Evolutionary conservation across 192 early-diverging fungal species (phyloP).

Genomic region (Entomortierella parvispora): DNA sequence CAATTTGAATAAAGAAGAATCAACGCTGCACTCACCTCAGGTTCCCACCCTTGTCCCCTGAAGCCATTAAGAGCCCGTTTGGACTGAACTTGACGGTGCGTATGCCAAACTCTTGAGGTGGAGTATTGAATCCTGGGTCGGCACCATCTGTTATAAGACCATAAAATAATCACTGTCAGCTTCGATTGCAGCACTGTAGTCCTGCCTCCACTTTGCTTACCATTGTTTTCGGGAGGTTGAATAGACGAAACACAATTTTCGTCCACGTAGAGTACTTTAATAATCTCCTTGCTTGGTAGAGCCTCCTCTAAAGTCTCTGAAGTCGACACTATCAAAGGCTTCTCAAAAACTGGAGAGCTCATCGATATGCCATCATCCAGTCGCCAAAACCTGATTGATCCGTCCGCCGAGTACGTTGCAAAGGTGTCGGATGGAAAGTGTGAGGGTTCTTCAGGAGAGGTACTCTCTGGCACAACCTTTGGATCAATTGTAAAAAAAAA

Average conservation of each 20-base stretch:
- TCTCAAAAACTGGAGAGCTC: background rate
- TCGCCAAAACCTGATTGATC: constrained; percentile 85
- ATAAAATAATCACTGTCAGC: background rate
- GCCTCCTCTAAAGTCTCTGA: background rate
- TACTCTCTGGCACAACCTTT: constrained; percentile 54
- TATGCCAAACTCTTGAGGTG: constrained; percentile 68
- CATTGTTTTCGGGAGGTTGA: constrained; percentile 21
- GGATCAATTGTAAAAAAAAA: constrained; percentile 1
- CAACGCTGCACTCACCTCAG: constrained; percentile 55
- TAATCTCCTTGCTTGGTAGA: constrained; percentile 26
- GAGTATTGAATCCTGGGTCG: constrained; percentile 41
- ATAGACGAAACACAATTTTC: constrained; percentile 36
- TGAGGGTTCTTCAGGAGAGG: background rate
- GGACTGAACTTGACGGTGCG: constrained; percentile 71
- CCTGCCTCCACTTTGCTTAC: background rate
- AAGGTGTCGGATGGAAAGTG: constrained; percentile 69
- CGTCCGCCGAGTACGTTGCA: constrained; percentile 79
- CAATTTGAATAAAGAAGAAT: constrained; percentile 3
- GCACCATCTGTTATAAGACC: constrained; percentile 23
- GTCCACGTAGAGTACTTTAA: constrained; percentile 49
- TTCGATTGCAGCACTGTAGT: constrained; percentile 18
- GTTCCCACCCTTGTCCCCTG: constrained; percentile 80
- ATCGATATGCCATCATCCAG: constrained; percentile 53
- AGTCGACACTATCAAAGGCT: background rate
- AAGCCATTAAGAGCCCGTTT: constrained; percentile 72